Evolutionary conservation across 805 yeast species (phyloP).

Genomic region (Kodamaea leandrae): DNA sequence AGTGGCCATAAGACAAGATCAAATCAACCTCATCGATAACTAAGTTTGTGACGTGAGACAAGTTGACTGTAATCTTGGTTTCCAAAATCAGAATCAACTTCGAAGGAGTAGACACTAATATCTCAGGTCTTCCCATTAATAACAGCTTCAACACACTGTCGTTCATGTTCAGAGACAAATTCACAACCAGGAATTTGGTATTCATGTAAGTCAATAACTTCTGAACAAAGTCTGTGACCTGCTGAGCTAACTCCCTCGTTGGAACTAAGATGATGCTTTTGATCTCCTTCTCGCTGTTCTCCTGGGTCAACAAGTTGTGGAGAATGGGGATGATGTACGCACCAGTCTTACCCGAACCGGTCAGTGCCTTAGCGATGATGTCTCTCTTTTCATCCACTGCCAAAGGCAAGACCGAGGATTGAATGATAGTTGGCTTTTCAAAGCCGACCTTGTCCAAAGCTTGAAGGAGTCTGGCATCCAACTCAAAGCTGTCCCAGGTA

Average conservation of each 20-base stretch:
- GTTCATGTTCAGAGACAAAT: slow-evolving; percentile 63
- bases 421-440: slow-evolving; percentile 85
- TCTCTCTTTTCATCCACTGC: slow-evolving; percentile 90
- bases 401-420: slow-evolving; percentile 85
- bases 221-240: slow-evolving; percentile 69
- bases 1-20: slow-evolving; percentile 84
- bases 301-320: slow-evolving; percentile 61
- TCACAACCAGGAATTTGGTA: slow-evolving; percentile 59
- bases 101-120: slow-evolving; percentile 85
- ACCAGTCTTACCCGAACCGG: slow-evolving; percentile 95
- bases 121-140: slow-evolving; percentile 71
- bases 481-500: slow-evolving; percentile 70
- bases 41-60: slow-evolving; percentile 59
- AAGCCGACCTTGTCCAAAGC: slow-evolving; percentile 80
- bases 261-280: slow-evolving; percentile 83
- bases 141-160: slow-evolving; percentile 71
- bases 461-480: slow-evolving; percentile 81
- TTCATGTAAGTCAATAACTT: slow-evolving; percentile 71
- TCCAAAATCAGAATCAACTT: slow-evolving; percentile 59
- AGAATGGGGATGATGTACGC: slow-evolving; percentile 87
- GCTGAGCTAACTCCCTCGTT: slow-evolving; percentile 86
- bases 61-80: slow-evolving; percentile 36
- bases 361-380: slow-evolving; percentile 88
- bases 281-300: slow-evolving; percentile 28
- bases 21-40: slow-evolving; percentile 96